Base-by-base conservation (phyloP, 2,329 filamentous ascomycete genomes). In the Spiromastix sp. region DNA sequence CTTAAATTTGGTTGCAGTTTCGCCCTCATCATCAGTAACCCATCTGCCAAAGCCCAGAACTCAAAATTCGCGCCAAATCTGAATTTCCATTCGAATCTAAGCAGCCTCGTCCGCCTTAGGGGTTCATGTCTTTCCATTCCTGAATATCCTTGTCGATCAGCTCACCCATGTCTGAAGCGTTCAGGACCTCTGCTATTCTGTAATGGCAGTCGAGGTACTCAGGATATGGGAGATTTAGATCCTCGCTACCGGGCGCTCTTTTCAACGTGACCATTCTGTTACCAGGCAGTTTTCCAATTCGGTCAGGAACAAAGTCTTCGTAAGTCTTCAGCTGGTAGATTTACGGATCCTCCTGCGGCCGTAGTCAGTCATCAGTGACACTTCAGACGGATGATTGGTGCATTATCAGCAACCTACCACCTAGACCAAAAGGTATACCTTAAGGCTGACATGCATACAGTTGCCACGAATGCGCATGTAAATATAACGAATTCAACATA, bases 121-220 rank as follows among this genome's bases (percentile, higher is more conserved):
- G 7, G n/a, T 34, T 28, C 8, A 34, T 28, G n/a, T 29, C 24
- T n/a, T 35, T 24, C 24, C 32, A 35, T 29, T 28, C 12, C 6
- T n/a, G 9, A 3, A 28, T 35, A 6, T 27, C 17, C 4, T 19
- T 21, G 13, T 35, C 24, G 6, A 35, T 28, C 10, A 19, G 6
- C 20, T 35, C 15, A 29, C 22, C 15, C 24, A 28, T 35, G 28
- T 13, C 32, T 9, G 15, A 35, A n/a, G 22, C 32, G 18, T 35
- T 35, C 12, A 34, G 28, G 19, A 34, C 22, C 31, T 25, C 19
- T 4, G 32, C 32, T 2, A 34, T 13, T 20, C 15, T 28, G 12
- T 16, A 35, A 20, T 19, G 32, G 13, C 32, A 34, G 6, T 17
- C 32, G 26, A 35, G 17, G 2, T 27, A 10, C 15, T 26, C 18